Conservation (phyloP, 306 rosid species). For the Rosa multiflora region DNA sequence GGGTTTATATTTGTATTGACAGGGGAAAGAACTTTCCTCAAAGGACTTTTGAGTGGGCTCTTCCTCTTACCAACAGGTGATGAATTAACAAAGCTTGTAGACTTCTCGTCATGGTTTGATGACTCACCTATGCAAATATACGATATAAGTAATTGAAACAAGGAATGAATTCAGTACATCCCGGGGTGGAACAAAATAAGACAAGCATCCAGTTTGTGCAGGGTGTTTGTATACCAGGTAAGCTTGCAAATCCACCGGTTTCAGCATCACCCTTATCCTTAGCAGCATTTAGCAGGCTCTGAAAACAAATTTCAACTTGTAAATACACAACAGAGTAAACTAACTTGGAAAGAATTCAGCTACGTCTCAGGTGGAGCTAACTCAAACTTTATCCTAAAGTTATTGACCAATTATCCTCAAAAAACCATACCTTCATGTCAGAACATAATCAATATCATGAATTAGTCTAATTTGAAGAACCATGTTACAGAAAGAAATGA, state of each 20-base stretch:
- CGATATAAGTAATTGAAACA: background rate
- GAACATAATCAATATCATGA: background rate
- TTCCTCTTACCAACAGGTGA: constrained; percentile 29
- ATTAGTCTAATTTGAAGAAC: background rate
- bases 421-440: background rate
- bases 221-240: constrained; percentile 33
- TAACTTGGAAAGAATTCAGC: background rate
- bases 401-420: constrained; percentile 8
- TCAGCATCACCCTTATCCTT: constrained; percentile 29
- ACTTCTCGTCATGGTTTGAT: constrained; percentile 26
- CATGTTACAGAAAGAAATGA: background rate
- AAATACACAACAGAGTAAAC: background rate
- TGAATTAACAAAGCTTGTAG: constrained; percentile 2
- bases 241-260: constrained; percentile 26
- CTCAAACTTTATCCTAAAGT: constrained; percentile 9
- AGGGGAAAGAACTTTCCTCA: constrained; percentile 69
- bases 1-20: constrained; percentile 45
- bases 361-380: constrained; percentile 8
- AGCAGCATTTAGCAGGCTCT: constrained; percentile 28
- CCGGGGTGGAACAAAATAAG: background rate
- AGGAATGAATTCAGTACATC: background rate
- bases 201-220: background rate
- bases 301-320: constrained; percentile 22
- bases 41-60: constrained; percentile 39
- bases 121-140: constrained; percentile 29